A percentile compares a stretch with the other conserved stretches of the same genome.
These are phyloP conservation scores for Moricandia arvensis DNA, from an alignment of 345 rosid genomes.

Conservation along the genomic window DNA sequence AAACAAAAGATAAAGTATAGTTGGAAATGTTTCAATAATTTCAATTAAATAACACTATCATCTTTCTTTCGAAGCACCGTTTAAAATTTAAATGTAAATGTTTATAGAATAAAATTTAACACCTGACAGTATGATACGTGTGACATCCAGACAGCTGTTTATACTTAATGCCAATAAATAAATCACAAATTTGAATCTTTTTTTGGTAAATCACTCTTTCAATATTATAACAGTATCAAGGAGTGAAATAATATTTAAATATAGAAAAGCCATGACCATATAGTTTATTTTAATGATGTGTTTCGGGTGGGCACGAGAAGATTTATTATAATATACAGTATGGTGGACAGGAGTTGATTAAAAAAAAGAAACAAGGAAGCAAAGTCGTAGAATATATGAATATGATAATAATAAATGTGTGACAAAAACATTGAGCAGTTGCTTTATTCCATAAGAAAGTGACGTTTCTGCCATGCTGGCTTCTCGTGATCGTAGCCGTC, in stretches of 20 bases:
- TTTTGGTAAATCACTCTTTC: not conserved
- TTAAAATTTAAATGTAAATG: not conserved
- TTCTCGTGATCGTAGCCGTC: slow-evolving; percentile 30
- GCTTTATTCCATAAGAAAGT: slow-evolving; percentile 43
- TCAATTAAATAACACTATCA: not conserved
- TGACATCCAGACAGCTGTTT: slow-evolving; percentile 12
- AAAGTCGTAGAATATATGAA: slow-evolving; percentile 26
- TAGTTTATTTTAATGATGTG: not conserved
- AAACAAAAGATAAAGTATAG: no score
- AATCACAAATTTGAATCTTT: not conserved
- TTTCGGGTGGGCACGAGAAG: slow-evolving; percentile 20
- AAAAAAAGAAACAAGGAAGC: not conserved
- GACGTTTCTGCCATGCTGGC: slow-evolving; percentile 58
- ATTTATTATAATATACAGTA: not conserved
- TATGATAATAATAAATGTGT: slow-evolving; percentile 30
- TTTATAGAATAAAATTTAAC: no score
- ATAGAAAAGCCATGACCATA: not conserved
- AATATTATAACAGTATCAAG: not conserved
- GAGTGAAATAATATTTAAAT: slow-evolving; percentile 8
- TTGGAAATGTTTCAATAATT: not conserved
- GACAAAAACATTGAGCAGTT: slow-evolving; percentile 35
- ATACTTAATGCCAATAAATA: not conserved
- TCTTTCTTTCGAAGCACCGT: not conserved
- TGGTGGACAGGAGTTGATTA: not conserved
- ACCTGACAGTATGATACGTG: not conserved